Conservation (phyloP, 805 yeast genomes). For the Metschnikowia vanudenii region DNA sequence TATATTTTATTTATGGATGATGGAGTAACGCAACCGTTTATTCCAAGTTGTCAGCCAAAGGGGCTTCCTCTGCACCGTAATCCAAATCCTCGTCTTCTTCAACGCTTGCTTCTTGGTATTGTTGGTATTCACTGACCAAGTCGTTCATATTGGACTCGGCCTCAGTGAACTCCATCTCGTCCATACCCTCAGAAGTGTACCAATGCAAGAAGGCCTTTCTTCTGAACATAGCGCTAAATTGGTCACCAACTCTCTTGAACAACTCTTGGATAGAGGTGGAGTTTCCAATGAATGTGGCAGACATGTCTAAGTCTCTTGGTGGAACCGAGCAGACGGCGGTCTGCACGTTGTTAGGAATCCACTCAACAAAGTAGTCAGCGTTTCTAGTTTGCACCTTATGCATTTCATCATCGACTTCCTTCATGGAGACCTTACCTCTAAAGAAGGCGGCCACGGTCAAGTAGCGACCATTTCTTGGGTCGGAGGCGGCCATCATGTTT, state of each 20-base stretch:
- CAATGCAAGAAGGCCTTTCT: slow-evolving; percentile 95
- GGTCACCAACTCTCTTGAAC: slow-evolving; percentile 85
- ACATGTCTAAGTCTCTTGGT: slow-evolving; percentile 79
- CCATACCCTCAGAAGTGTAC: slow-evolving; percentile 97
- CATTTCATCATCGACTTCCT: slow-evolving; percentile 95
- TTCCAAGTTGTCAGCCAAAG: slow-evolving; percentile 52
- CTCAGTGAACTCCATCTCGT: slow-evolving; percentile 88
- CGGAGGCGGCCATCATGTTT: slow-evolving; percentile 95
- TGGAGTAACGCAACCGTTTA: slow-evolving; percentile 17
- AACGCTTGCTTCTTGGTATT: slow-evolving; percentile 79
- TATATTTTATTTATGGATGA: slow-evolving; percentile 5
- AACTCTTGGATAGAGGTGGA: slow-evolving; percentile 90
- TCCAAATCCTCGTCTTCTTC: slow-evolving; percentile 78
- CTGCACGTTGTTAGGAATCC: slow-evolving; percentile 96
- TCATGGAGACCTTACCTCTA: slow-evolving; percentile 88
- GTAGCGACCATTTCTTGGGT: slow-evolving; percentile 88
- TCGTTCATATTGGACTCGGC: slow-evolving; percentile 91
- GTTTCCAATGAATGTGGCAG: slow-evolving; percentile 92
- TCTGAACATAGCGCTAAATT: slow-evolving; percentile 88
- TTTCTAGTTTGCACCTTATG: slow-evolving; percentile 77
- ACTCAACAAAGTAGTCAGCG: slow-evolving; percentile 82
- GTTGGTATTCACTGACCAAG: slow-evolving; percentile 84
- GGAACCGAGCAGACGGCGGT: slow-evolving; percentile 91
- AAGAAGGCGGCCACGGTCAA: slow-evolving; percentile 91
- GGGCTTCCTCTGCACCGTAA: slow-evolving; percentile 60